Percentiles rank a stretch among this genome's conserved stretches.
phyloP scores from a whole-genome alignment of 164 flowering plant genomes.

The Amborella trichopoda region DNA sequence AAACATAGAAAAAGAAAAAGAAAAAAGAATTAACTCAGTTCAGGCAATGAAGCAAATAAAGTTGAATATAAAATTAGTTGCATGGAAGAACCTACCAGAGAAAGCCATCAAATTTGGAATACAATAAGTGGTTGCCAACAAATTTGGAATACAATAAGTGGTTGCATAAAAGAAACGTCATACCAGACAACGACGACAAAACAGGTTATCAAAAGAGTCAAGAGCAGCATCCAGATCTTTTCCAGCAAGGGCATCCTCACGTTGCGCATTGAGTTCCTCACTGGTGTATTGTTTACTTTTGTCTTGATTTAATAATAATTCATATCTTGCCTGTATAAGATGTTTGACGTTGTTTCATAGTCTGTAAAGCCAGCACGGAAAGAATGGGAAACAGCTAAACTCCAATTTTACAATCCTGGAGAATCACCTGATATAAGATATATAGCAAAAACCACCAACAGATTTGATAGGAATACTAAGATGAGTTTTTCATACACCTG shows the following conservation, averaged over 20 bases:
- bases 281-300: conserved; percentile 20
- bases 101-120: neutral
- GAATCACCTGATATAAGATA: no score
- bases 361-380: conserved; percentile 79
- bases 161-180: no score
- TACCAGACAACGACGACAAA: conserved; percentile 84
- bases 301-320: conserved; percentile 38
- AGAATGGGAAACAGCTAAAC: conserved; percentile 77
- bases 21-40: no score
- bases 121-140: no score
- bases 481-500: no score
- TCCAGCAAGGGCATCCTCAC: conserved; percentile 35
- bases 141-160: no score
- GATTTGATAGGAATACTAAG: no score
- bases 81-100: conserved; percentile 3
- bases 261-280: conserved; percentile 22
- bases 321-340: conserved; percentile 99
- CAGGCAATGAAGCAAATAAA: no score
- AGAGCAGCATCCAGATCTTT: conserved; percentile 90
- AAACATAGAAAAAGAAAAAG: no score
- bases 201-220: conserved; percentile 89
- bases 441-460: no score
- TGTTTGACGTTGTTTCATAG: conserved; percentile 86
- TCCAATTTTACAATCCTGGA: no score
- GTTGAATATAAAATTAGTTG: no score